Evolutionary conservation across 2,329 filamentous ascomycete genomes (phyloP).

Genomic region (Hypomyces perniciosus): DNA sequence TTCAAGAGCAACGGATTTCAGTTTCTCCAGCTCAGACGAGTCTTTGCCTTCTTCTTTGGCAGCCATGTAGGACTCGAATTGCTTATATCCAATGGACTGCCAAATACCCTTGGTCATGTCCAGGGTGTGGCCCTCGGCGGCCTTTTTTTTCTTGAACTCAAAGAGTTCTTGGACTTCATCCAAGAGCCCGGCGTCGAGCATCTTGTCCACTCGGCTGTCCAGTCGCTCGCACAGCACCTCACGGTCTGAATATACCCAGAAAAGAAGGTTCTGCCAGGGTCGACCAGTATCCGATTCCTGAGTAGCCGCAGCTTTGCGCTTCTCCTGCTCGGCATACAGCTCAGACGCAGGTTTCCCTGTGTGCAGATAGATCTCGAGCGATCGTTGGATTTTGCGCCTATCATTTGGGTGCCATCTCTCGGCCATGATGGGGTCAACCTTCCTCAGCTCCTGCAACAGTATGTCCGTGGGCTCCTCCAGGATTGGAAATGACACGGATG

Average conservation of each 20-base stretch:
- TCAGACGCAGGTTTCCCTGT: conserved; percentile 79
- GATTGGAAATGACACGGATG: conserved; percentile 54
- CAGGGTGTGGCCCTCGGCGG: conserved; percentile 44
- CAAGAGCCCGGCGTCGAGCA: conserved; percentile 57
- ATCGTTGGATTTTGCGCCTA: conserved; percentile 79
- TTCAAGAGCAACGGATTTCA: conserved; percentile 59
- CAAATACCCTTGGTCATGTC: conserved; percentile 83
- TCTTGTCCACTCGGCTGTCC: conserved; percentile 72
- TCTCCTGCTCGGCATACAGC: conserved; percentile 73
- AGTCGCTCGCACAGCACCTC: conserved; percentile 64
- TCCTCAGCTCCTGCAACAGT: conserved; percentile 65
- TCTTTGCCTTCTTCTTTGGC: conserved; percentile 31
- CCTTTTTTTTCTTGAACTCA: conserved; percentile 30
- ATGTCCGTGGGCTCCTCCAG: conserved; percentile 64
- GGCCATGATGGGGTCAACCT: conserved; percentile 87
- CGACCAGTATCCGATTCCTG: conserved; percentile 17
- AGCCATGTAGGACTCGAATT: conserved; percentile 68
- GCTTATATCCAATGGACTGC: conserved; percentile 95
- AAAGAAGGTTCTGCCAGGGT: conserved; percentile 57
- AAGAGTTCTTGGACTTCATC: conserved; percentile 44
- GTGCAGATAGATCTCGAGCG: conserved; percentile 81
- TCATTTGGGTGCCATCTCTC: conserved; percentile 92
- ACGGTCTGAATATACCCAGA: conserved; percentile 80
- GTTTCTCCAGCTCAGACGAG: conserved; percentile 40
- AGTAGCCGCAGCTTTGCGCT: conserved; percentile 28